Percentiles rank a stretch among this genome's conserved stretches.
phyloP scores from a whole-genome alignment of 345 rosid species.

The Erucastrum elatum region DNA sequence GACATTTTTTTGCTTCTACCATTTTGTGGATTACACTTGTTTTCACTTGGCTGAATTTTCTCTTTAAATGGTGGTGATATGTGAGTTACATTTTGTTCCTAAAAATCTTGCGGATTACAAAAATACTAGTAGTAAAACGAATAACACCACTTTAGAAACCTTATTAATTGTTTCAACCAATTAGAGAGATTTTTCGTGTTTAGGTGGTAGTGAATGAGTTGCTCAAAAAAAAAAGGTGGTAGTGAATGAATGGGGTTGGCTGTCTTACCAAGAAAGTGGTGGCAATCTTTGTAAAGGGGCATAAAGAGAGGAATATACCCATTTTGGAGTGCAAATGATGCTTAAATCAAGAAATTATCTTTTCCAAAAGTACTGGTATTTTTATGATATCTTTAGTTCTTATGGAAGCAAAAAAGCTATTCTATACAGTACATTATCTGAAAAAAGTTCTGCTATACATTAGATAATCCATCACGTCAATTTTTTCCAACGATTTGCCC shows the following conservation, averaged over 20 bases:
- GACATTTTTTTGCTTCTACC: not conserved
- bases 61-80: slow-evolving; percentile 19
- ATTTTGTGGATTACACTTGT: not conserved
- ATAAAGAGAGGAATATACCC: not conserved
- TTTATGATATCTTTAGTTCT: not conserved
- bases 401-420: too few relatives aligned
- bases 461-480: too few relatives aligned
- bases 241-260: not conserved
- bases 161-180: not conserved
- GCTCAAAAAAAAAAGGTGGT: too few relatives aligned
- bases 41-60: slow-evolving; percentile 4
- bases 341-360: not conserved
- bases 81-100: not conserved
- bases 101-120: not conserved
- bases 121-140: not conserved
- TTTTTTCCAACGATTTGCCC: too few relatives aligned
- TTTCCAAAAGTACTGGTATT: not conserved
- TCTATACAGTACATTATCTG: too few relatives aligned
- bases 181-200: not conserved
- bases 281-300: not conserved
- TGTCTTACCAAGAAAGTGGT: not conserved
- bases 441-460: too few relatives aligned
- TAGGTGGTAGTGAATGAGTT: not conserved
- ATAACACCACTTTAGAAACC: not conserved
- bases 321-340: not conserved